Base-by-base conservation (phyloP, 495 filamentous ascomycete species). In the Aspergillus biplanus region DNA sequence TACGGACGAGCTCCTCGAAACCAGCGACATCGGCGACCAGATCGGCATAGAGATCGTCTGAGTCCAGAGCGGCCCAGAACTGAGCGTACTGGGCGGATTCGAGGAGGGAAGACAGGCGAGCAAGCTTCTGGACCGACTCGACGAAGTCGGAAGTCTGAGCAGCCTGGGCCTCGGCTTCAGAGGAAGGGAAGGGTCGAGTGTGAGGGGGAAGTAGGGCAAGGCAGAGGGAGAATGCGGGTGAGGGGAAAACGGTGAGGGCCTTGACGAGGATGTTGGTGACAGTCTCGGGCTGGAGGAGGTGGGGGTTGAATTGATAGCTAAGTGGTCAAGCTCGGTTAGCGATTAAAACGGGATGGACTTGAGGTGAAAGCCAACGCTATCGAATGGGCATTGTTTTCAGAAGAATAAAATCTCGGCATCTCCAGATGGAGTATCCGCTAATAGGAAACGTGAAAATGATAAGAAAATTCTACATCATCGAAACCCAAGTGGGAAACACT, bases 261-360 rank as follows among this genome's bases (percentile, higher is more conserved):
- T 98, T 98, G 80, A 94, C 91, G 75, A 99, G 92, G 86, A 97
- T 89, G 84, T 97, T 97, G 83, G 96, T 97, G 73, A 92, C 92
- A 69, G 91, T 92, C 80, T 99, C 96, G 69, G 97, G 89, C 77
- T 93, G 92, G 78, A 92, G 87, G 68, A 97, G 93, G 85, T 97
- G 93, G 21, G 95, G 94, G 86, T 99, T 99, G 85, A 99, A 97
- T 83, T 99, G 96, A 87, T 98, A 99, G 62, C 96, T 99, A 69
- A 60, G 6, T 47, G 15, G 13, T 54, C 16, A 18, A n/a, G 11
- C 16, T 12, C 58, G 44, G 61, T 62, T 55, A 64, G 44, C 8
- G 8, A 44, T 4, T 11, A 33, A 33, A 27, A 1, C 44, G 16
- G 6, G 3, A 37, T 18, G 7, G 37, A 27, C 21, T 27, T 27